These are phyloP conservation scores for Leptographium radiaticola DNA, from an alignment of 2,329 filamentous ascomycete genomes.

Conservation along the genomic window DNA sequence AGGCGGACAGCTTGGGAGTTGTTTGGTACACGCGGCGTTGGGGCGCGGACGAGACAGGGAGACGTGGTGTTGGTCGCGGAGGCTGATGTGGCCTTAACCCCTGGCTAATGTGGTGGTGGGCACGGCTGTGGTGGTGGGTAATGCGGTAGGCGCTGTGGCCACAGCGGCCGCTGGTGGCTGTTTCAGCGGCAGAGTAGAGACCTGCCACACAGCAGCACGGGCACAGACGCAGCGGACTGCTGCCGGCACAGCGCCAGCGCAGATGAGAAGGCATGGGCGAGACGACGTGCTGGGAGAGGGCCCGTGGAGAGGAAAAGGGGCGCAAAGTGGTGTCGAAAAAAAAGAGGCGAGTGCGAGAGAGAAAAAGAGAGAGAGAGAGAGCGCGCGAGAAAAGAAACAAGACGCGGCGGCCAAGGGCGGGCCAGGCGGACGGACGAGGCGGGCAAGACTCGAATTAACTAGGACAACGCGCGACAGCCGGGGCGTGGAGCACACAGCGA, in stretches of 20 bases:
- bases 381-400: neutral
- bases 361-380: neutral
- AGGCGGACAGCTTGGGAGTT: neutral
- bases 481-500: neutral
- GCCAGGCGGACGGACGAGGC: too few relatives aligned
- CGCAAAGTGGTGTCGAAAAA: neutral
- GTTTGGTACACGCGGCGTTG: constrained; percentile 19
- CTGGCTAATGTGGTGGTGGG: constrained; percentile 12
- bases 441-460: neutral
- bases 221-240: constrained; percentile 3
- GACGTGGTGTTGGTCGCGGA: constrained; percentile 7
- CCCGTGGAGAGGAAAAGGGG: too few relatives aligned
- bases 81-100: constrained; percentile 21
- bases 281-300: neutral
- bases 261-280: neutral
- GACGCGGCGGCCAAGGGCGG: too few relatives aligned
- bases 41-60: neutral
- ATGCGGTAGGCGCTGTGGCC: neutral
- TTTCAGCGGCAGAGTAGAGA: neutral
- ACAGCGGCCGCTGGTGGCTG: neutral
- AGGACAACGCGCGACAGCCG: neutral
- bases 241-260: constrained; percentile 6
- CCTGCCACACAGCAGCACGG: constrained; percentile 1
- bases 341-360: neutral
- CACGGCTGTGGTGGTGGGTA: neutral